Conservation (phyloP, 2,329 filamentous ascomycete species). For the Aspergillus sp. region DNA sequence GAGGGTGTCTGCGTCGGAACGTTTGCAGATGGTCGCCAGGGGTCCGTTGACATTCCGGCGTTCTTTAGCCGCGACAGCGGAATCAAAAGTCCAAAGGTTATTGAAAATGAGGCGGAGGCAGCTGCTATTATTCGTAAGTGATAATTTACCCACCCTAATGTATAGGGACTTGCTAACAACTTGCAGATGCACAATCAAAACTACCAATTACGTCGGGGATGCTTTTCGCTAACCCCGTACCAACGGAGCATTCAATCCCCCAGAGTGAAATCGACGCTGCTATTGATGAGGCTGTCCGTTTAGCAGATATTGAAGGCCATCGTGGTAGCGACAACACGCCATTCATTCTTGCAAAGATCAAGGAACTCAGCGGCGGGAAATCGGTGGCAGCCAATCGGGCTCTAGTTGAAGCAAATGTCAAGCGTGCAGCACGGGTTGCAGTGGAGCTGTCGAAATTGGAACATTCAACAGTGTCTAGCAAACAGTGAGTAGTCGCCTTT, state of each 20-base stretch:
- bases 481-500: slow-evolving; percentile 44
- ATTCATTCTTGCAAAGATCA: slow-evolving; percentile 75
- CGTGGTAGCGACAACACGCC: slow-evolving; percentile 80
- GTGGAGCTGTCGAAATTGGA: slow-evolving; percentile 61
- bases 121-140: slow-evolving; percentile 76
- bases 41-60: slow-evolving; percentile 79
- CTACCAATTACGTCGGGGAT: slow-evolving; percentile 76
- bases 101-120: slow-evolving; percentile 75
- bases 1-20: slow-evolving; percentile 78
- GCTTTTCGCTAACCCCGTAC: slow-evolving; percentile 86
- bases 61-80: slow-evolving; percentile 93
- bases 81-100: slow-evolving; percentile 71
- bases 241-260: slow-evolving; percentile 67
- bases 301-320: slow-evolving; percentile 64
- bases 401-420: slow-evolving; percentile 66
- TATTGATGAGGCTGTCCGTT: slow-evolving; percentile 66
- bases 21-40: slow-evolving; percentile 77
- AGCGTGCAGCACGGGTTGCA: slow-evolving; percentile 64
- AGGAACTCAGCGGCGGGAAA: slow-evolving; percentile 70
- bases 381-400: slow-evolving; percentile 74
- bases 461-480: slow-evolving; percentile 24
- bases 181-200: slow-evolving; percentile 66
- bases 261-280: slow-evolving; percentile 68
- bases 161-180: slow-evolving; percentile 3
- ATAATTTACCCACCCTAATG: neutral